phyloP scores from a whole-genome alignment of 768 basidiomycete genomes.

The Rickenella mellea region DNA sequence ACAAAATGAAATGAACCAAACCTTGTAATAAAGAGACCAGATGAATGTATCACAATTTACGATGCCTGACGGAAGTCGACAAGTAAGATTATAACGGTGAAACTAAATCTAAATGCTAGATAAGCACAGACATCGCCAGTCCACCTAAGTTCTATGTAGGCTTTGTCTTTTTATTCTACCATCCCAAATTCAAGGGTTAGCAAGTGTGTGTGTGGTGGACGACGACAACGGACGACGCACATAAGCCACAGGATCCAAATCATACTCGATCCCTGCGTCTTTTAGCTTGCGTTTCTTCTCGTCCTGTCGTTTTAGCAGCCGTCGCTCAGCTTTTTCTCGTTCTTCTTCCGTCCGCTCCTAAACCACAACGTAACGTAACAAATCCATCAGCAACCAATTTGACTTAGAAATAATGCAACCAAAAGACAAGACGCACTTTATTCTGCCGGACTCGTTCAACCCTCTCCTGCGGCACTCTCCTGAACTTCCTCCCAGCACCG shows the following conservation, averaged over 20 bases:
- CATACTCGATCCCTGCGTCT: conserved; percentile 79
- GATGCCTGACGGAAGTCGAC: no score
- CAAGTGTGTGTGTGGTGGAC: no score
- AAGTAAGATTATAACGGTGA: no score
- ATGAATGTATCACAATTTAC: no score
- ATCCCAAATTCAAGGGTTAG: no score
- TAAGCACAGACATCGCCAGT: no score
- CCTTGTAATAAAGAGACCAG: no score
- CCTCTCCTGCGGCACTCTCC: conserved; percentile 62
- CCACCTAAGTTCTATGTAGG: no score
- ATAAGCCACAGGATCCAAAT: conserved; percentile 74
- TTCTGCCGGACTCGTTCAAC: conserved; percentile 70
- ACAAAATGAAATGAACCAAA: no score
- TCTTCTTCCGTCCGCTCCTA: conserved; percentile 70
- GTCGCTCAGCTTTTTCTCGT: conserved; percentile 50
- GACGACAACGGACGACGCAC: no score
- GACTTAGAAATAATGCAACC: neutral
- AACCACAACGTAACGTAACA: neutral
- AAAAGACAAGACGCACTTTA: conserved; percentile 45
- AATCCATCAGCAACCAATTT: neutral
- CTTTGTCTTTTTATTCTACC: no score
- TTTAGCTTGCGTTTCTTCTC: conserved; percentile 71
- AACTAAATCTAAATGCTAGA: no score
- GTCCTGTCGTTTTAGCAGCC: conserved; percentile 69
- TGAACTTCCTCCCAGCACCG: conserved; percentile 93